Evolutionary conservation across 371 early-diverging fungal species (phyloP).

Genomic region (Sporodiniella umbellata): DNA sequence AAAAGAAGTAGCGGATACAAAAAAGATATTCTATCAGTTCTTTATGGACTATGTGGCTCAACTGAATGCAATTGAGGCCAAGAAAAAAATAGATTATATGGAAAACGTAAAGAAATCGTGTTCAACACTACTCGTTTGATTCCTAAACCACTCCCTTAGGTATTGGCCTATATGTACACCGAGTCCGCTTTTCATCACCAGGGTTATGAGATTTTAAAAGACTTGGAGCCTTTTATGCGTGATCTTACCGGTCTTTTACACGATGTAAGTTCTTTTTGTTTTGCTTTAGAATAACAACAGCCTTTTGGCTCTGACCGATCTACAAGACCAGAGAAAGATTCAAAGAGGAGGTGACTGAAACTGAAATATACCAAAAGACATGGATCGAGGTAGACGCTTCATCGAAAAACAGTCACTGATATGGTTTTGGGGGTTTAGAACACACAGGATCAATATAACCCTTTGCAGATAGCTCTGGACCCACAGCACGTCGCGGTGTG

Average conservation of each 20-base stretch:
- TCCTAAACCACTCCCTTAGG: constrained; percentile 17
- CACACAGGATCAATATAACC: constrained; percentile 27
- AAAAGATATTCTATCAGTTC: constrained; percentile 57
- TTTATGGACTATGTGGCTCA: constrained; percentile 67
- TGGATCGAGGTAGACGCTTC: constrained; percentile 11
- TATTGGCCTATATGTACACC: constrained; percentile 70
- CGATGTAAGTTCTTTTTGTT: constrained; percentile 32
- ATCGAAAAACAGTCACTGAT: not conserved
- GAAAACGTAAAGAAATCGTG: constrained; percentile 57
- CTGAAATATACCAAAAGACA: constrained; percentile 26
- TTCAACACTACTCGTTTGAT: not conserved
- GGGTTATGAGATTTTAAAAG: constrained; percentile 68
- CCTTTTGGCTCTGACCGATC: too few species aligned
- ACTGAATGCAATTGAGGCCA: constrained; percentile 65
- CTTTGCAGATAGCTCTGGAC: constrained; percentile 17
- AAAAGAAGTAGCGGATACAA: constrained; percentile 55
- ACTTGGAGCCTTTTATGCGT: constrained; percentile 76
- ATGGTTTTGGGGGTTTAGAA: too few species aligned
- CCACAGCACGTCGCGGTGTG: not conserved
- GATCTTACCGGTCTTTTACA: constrained; percentile 54
- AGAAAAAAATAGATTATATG: constrained; percentile 70
- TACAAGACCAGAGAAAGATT: constrained; percentile 44
- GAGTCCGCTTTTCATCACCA: constrained; percentile 78
- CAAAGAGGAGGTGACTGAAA: constrained; percentile 36
- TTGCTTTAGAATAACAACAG: too few species aligned